These are phyloP conservation scores for Dujonia santamariae DNA, from an alignment of 1,139 yeast species.

Conservation along the genomic window DNA sequence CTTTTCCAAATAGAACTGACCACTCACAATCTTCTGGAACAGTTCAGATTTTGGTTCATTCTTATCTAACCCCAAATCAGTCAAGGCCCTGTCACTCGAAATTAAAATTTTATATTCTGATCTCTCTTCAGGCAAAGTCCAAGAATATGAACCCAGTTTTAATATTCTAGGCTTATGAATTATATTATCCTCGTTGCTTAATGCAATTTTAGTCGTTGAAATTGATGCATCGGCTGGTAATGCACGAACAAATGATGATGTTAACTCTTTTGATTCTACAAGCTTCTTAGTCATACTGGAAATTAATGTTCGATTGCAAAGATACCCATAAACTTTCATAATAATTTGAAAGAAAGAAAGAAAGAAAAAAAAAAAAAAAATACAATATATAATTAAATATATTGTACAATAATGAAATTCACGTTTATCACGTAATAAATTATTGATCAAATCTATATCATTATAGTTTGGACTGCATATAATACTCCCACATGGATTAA, in stretches of 20 bases:
- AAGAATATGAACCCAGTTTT: conserved; percentile 66
- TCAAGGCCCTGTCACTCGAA: conserved; percentile 59
- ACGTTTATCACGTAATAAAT: too few relatives aligned
- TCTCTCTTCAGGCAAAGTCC: conserved; percentile 62
- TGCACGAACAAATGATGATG: conserved; percentile 46
- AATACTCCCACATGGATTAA: too few relatives aligned
- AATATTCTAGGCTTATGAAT: conserved; percentile 58
- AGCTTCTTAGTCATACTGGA: conserved; percentile 13
- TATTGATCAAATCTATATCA: too few relatives aligned
- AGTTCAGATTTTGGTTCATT: conserved; percentile 35
- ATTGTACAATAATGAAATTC: too few relatives aligned
- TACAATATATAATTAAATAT: too few relatives aligned
- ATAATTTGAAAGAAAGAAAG: neutral
- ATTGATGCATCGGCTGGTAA: conserved; percentile 61
- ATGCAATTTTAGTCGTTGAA: conserved; percentile 50
- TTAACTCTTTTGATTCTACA: conserved; percentile 31
- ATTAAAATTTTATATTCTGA: conserved; percentile 52
- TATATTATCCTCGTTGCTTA: conserved; percentile 31
- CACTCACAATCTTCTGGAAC: conserved; percentile 61
- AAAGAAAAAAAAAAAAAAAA: too few relatives aligned
- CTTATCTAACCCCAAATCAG: conserved; percentile 54
- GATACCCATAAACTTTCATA: neutral
- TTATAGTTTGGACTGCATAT: too few relatives aligned
- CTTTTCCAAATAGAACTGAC: conserved; percentile 41
- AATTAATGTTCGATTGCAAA: neutral